Conservation (phyloP, 2,329 filamentous ascomycete genomes). For the Ascochyta clinopodiicola region DNA sequence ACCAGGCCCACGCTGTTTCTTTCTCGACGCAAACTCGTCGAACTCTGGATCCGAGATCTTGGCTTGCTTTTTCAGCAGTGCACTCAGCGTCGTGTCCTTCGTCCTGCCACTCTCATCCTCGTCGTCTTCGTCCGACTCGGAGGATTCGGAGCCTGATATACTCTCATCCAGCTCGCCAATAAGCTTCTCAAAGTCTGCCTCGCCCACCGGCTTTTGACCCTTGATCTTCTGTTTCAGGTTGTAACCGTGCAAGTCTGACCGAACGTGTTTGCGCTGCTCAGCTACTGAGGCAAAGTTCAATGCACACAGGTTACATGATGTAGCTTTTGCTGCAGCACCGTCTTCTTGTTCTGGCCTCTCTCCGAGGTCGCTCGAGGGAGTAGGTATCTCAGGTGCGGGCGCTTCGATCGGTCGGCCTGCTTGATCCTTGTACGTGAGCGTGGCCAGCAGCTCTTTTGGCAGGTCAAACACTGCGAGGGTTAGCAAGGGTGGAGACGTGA, state of each 20-base stretch:
- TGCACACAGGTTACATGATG: conserved; percentile 81
- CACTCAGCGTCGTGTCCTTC: conserved; percentile 75
- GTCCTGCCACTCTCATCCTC: conserved; percentile 59
- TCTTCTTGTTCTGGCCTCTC: conserved; percentile 49
- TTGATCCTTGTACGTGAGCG: conserved; percentile 64
- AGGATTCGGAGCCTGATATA: conserved; percentile 81
- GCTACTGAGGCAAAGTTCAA: conserved; percentile 73
- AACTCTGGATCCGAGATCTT: conserved; percentile 68
- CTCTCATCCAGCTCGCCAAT: conserved; percentile 88
- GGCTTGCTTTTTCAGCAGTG: conserved; percentile 83
- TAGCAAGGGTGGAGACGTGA: conserved; percentile 11
- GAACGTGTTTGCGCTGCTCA: conserved; percentile 85
- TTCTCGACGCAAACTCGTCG: conserved; percentile 55
- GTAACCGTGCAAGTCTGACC: conserved; percentile 91
- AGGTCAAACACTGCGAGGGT: conserved; percentile 76
- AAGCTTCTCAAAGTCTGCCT: conserved; percentile 84
- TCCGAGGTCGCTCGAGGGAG: conserved; percentile 27
- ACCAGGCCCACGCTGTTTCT: conserved; percentile 62
- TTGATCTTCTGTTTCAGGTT: conserved; percentile 92
- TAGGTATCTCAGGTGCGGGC: conserved; percentile 15
- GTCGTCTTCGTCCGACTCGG: conserved; percentile 77
- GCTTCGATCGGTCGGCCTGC: conserved; percentile 27
- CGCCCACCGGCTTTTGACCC: conserved; percentile 73
- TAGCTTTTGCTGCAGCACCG: conserved; percentile 61
- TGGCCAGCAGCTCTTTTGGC: conserved; percentile 73